These are phyloP conservation scores for Cercospora nicotianae DNA, from an alignment of 2,329 filamentous ascomycete species.

Conservation along the genomic window DNA sequence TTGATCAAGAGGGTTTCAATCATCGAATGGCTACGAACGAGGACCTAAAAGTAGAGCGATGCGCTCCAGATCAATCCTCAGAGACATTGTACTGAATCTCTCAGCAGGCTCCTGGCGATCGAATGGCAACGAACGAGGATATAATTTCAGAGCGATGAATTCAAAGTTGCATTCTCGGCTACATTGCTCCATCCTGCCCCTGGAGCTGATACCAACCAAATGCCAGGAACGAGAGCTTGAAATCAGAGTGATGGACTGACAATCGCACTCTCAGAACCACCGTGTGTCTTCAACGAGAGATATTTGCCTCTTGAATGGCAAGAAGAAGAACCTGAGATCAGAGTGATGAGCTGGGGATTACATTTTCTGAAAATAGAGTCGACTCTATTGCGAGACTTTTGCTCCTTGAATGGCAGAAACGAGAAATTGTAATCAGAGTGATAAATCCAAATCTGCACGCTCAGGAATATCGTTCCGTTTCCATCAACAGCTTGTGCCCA, in stretches of 20 bases:
- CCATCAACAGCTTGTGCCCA: not conserved
- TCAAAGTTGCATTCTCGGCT: not conserved
- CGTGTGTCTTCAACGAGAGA: not conserved
- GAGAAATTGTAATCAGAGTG: not conserved
- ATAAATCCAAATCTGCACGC: not conserved
- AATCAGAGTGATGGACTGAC: not conserved
- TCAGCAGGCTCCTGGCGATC: too few species aligned
- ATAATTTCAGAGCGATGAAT: not conserved
- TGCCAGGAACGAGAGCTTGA: not conserved
- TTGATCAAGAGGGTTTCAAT: too few species aligned
- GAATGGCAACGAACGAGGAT: too few species aligned
- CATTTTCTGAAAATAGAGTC: not conserved
- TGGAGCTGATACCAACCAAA: not conserved
- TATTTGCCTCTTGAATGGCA: not conserved
- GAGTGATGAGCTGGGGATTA: not conserved
- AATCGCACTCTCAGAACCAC: not conserved
- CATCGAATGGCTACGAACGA: too few species aligned
- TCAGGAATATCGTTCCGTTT: not conserved
- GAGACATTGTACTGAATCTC: too few species aligned
- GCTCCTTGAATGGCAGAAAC: not conserved
- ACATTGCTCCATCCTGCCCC: not conserved
- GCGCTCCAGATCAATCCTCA: too few species aligned
- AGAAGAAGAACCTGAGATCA: not conserved
- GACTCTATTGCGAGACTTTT: not conserved
- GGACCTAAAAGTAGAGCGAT: too few species aligned